A percentile compares a stretch with the other conserved stretches of the same genome.
Evolutionary conservation across 352 stramenopile species (phyloP).

Genomic region (Saprolegnia diclina): DNA sequence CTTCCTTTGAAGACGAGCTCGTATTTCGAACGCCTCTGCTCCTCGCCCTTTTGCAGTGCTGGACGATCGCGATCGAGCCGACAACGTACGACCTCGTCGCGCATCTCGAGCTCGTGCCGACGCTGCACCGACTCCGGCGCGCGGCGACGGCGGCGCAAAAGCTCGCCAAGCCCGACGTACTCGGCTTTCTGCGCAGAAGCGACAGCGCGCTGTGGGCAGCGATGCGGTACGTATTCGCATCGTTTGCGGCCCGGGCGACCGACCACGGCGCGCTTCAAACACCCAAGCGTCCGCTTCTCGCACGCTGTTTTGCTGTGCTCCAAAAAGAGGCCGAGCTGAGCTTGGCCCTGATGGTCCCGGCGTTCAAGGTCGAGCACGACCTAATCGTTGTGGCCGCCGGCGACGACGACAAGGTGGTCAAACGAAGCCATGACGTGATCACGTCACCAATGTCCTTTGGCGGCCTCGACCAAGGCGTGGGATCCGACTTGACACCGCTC

Average conservation of each 20-base stretch:
- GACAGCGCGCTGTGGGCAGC: conserved; percentile 14
- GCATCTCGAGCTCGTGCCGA: conserved; percentile 8
- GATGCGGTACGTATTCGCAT: conserved; percentile 14
- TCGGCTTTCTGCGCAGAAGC: neutral
- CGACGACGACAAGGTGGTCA: neutral
- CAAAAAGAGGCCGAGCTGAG: neutral
- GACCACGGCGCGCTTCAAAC: neutral
- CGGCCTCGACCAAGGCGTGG: neutral
- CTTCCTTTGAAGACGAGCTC: neutral
- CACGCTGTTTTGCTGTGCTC: neutral
- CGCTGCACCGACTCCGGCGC: neutral
- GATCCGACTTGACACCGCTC: conserved; percentile 24
- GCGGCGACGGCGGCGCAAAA: neutral
- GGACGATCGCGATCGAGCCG: conserved; percentile 18
- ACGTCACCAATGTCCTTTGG: neutral
- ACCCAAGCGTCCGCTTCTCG: neutral
- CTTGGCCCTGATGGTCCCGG: neutral
- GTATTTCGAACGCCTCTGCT: conserved; percentile 3
- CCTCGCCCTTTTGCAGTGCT: conserved; percentile 15
- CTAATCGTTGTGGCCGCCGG: neutral
- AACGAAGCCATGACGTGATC: conserved; percentile 1
- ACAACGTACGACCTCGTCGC: conserved; percentile 3
- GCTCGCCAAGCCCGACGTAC: neutral
- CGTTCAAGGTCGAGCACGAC: neutral
- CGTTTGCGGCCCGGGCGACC: neutral